Base-by-base conservation (phyloP, 106 monocot genomes). In the Allium sativum region DNA sequence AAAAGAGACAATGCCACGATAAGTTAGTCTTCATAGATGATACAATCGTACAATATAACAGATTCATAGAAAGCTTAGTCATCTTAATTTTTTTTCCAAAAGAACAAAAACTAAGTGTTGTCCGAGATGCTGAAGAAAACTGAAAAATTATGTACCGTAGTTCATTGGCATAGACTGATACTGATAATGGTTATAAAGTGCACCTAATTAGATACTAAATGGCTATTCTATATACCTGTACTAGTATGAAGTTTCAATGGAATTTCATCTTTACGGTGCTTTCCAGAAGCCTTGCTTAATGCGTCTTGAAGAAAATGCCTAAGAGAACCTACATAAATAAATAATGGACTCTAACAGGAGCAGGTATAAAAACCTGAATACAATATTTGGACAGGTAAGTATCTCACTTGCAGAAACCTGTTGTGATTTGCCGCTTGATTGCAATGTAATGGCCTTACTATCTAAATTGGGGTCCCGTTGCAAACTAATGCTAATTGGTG, bases 401-500 rank as follows among this genome's bases (percentile, higher is more conserved):
- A 56, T 45, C 84, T 76, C 66, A 84, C 84, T 84, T 63, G 84
- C 84, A 40, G 84, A 79, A 79, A 76, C 79, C 56, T 79, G 75
- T 62, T 84, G 84, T 0, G 84, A 69, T 57, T 84, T 84, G 64
- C 56, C 69, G 10, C 75, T 79, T 19, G 79, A 68, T 53, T 79
- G 76, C 57, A 84, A 57, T 16, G 76, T 70, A 41, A 84, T 79
- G 9, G 76, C 70, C 58, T 73, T 84, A 55, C 70, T 76, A 54
- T 46, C 76, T 21, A 84, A 42, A 8, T 79, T 73, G 3, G 44
- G 15, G 56, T 84, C 79, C 18, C 73, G 65, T 9, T 66, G 54
- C 58, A 84, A 22, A 65, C 79, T 79, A 57, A 84, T 69, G 61
- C 56, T 76, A 15, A 79, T 84, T 0, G 76, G 79, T 12, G 76